Evolutionary conservation across 352 stramenopile species (phyloP).

Genomic region (Phytopythium litorale): DNA sequence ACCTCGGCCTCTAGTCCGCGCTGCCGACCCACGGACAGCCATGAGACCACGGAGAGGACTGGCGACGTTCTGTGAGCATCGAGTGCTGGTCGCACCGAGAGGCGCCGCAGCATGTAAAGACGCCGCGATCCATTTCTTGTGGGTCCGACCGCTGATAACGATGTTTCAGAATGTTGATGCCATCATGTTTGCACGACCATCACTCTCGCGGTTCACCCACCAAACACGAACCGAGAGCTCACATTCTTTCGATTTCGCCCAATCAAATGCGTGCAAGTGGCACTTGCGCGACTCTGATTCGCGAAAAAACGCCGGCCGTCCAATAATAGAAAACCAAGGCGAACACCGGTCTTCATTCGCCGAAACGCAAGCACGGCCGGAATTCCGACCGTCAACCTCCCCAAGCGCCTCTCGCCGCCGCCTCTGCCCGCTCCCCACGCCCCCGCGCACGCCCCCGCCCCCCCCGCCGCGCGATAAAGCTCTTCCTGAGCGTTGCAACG

Average conservation of each 20-base stretch:
- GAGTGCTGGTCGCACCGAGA: neutral
- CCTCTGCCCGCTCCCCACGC: neutral
- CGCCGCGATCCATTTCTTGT: neutral
- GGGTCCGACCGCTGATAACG: neutral
- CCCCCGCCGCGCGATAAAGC: no score
- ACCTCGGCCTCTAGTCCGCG: conserved; percentile 20
- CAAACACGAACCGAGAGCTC: neutral
- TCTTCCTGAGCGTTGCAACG: neutral
- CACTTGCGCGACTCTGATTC: neutral
- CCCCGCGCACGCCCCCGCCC: neutral
- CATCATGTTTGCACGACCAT: neutral
- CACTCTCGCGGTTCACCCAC: neutral
- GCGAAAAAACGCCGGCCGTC: neutral
- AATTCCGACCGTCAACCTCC: neutral
- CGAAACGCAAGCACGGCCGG: conserved; percentile 7
- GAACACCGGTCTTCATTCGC: neutral
- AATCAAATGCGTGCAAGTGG: conserved; percentile 4
- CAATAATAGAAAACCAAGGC: conserved; percentile 5
- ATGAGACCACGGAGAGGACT: neutral
- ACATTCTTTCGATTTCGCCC: neutral
- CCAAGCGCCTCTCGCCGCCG: neutral
- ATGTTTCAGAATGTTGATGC: neutral
- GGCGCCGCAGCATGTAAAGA: neutral
- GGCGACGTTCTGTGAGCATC: no score
- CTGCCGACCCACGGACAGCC: neutral